Percentiles rank a stretch among this genome's conserved stretches.
phyloP scores from a whole-genome alignment of 2,329 filamentous ascomycete species.

The Scedosporium apiospermum region DNA sequence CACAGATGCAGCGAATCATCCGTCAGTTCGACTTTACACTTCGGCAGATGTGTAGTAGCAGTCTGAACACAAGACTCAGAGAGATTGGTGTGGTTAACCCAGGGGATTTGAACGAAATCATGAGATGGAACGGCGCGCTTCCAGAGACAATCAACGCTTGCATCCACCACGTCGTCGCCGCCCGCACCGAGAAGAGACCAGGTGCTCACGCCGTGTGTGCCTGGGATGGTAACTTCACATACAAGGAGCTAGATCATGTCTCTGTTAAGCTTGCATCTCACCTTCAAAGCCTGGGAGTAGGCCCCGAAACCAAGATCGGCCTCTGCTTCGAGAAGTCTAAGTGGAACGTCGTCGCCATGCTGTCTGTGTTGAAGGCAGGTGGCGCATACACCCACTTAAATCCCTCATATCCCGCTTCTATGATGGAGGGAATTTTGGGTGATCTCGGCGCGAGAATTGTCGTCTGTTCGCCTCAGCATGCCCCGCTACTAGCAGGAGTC shows the following conservation, averaged over 20 bases:
- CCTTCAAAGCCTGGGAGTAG: constrained; percentile 14
- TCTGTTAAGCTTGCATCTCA: constrained; percentile 11
- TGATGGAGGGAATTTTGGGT: constrained; percentile 7
- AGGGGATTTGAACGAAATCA: background rate
- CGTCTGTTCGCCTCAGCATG: constrained; percentile 8
- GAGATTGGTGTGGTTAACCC: too few species aligned
- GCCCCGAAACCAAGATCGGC: constrained; percentile 16
- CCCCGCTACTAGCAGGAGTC: constrained; percentile 12
- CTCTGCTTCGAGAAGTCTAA: constrained; percentile 20
- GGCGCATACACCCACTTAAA: constrained; percentile 15
- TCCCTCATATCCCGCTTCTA: constrained; percentile 12
- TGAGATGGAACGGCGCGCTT: too few species aligned
- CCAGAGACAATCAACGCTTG: constrained; percentile 12
- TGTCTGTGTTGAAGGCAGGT: constrained; percentile 16
- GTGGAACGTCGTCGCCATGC: constrained; percentile 15
- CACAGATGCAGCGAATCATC: too few species aligned
- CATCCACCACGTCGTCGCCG: constrained; percentile 31
- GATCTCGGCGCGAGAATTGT: constrained; percentile 11
- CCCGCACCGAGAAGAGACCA: constrained; percentile 23
- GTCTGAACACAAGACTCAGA: too few species aligned
- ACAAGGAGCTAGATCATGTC: constrained; percentile 21
- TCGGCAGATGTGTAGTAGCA: too few species aligned
- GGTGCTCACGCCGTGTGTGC: constrained; percentile 27
- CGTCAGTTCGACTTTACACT: too few species aligned
- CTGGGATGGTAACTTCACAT: constrained; percentile 35